phyloP scores from a whole-genome alignment of 495 filamentous ascomycete species.

The Daldinia concentrica region DNA sequence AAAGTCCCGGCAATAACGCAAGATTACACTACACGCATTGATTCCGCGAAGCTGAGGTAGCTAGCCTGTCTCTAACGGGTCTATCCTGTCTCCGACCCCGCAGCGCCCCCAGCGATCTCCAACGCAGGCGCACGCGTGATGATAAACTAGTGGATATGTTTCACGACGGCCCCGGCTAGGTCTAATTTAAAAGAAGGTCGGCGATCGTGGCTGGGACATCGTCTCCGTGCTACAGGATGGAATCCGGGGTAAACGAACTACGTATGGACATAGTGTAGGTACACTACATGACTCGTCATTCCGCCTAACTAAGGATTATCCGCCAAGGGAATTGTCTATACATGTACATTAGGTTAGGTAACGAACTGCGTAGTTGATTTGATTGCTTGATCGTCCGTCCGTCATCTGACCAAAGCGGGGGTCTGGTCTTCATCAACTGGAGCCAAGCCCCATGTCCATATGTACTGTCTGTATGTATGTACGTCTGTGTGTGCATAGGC shows the following conservation, averaged over 20 bases:
- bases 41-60: background rate
- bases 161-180: constrained; percentile 22
- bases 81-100: constrained; percentile 7
- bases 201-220: constrained; percentile 18
- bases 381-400: constrained; percentile 30
- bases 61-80: constrained; percentile 2
- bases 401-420: constrained; percentile 47
- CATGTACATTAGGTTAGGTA: background rate
- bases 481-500: background rate
- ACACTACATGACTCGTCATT: constrained; percentile 33
- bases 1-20: background rate
- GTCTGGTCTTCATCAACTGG: constrained; percentile 40
- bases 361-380: background rate
- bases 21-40: background rate
- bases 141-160: constrained; percentile 19
- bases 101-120: constrained; percentile 20
- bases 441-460: constrained; percentile 34
- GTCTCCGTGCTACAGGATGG: constrained; percentile 4
- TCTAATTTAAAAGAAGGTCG: constrained; percentile 15
- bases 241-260: constrained; percentile 36
- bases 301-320: background rate
- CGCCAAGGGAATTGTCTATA: constrained; percentile 1
- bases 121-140: constrained; percentile 17
- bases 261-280: background rate
- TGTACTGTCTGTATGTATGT: constrained; percentile 12